Base-by-base conservation (phyloP, 2,329 filamentous ascomycete genomes). In the Aureobasidium zeae region DNA sequence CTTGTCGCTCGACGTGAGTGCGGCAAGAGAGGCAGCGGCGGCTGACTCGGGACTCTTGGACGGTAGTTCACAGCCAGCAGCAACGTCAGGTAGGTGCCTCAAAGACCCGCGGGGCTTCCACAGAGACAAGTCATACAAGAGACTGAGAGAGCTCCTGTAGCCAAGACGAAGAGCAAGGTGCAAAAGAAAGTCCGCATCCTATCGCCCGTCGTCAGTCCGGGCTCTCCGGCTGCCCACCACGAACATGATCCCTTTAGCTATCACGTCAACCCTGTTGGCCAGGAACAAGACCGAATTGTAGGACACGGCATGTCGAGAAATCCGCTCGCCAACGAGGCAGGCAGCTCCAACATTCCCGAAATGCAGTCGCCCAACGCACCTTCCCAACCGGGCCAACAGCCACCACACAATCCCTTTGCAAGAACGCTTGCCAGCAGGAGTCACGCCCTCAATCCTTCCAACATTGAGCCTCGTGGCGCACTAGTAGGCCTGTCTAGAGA, bases 401-500 rank as follows among this genome's bases (percentile, higher is more conserved):
- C 57, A 25, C 59, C 58, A 21, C 54, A 55, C 44, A 62, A 62
- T 30, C 59, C 59, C 9, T 62, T 62, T 39, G 55, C 58, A 13
- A 51, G 48, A 44, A 60, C 58, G 7, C 41, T 59, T 36, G 57
- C 58, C 12, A 54, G 52, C 7, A n/a, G n/a, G n/a, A n/a, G n/a
- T n/a, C n/a, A n/a, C n/a, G n/a, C n/a, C n/a, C n/a, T n/a, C n/a
- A n/a, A n/a, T n/a, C n/a, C n/a, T n/a, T n/a, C n/a, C n/a, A n/a
- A n/a, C n/a, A 51, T 47, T 9, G 55, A 60, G 35, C 53, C 53
- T 26, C 44, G 38, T 3, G 50, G 48, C 46, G 34, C 32, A 17
- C 39, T 30, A 8, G 21, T 43, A 21, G 29, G 31, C 4, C 16
- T 32, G 16, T 30, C 36, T 3, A 33, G 24, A 12, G 43, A 47